Evolutionary conservation across 2,329 filamentous ascomycete species (phyloP).

Genomic region (Xylaria sp.): DNA sequence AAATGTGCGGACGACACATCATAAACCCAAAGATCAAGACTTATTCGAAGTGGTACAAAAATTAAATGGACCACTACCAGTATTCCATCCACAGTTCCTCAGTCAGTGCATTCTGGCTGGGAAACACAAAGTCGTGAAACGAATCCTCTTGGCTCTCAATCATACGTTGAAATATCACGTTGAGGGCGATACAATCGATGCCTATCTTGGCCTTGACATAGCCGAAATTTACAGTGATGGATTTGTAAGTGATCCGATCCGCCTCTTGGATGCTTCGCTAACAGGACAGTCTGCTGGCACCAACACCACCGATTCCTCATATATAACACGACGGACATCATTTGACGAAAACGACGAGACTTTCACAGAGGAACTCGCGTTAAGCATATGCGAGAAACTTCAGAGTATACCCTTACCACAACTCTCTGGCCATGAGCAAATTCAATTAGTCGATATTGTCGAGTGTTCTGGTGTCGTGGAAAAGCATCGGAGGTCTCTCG

Average conservation of each 20-base stretch:
- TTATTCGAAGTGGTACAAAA: conserved; percentile 84
- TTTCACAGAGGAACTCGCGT: conserved; percentile 77
- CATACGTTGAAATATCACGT: conserved; percentile 83
- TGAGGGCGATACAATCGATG: conserved; percentile 82
- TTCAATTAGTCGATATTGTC: conserved; percentile 83
- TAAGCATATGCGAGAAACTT: conserved; percentile 79
- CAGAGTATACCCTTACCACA: conserved; percentile 78
- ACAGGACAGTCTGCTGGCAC: conserved; percentile 37
- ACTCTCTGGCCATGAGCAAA: conserved; percentile 85
- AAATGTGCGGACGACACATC: conserved; percentile 59
- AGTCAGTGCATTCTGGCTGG: conserved; percentile 87
- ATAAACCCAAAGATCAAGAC: conserved; percentile 67
- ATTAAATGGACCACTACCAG: conserved; percentile 85
- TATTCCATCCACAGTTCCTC: conserved; percentile 92
- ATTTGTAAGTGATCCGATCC: conserved; percentile 45
- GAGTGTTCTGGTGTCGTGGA: conserved; percentile 87
- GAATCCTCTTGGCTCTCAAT: conserved; percentile 76
- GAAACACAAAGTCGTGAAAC: conserved; percentile 76
- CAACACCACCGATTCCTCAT: conserved; percentile 49
- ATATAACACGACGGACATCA: conserved; percentile 52
- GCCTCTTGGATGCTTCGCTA: conserved; percentile 19
- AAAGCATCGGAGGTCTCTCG: conserved; percentile 86
- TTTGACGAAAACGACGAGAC: conserved; percentile 66
- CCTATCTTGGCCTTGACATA: conserved; percentile 74
- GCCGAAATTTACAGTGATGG: conserved; percentile 64